Percentiles rank a stretch among this genome's conserved stretches.
phyloP scores from a whole-genome alignment of 768 basidiomycete genomes.

The Russula earlei region DNA sequence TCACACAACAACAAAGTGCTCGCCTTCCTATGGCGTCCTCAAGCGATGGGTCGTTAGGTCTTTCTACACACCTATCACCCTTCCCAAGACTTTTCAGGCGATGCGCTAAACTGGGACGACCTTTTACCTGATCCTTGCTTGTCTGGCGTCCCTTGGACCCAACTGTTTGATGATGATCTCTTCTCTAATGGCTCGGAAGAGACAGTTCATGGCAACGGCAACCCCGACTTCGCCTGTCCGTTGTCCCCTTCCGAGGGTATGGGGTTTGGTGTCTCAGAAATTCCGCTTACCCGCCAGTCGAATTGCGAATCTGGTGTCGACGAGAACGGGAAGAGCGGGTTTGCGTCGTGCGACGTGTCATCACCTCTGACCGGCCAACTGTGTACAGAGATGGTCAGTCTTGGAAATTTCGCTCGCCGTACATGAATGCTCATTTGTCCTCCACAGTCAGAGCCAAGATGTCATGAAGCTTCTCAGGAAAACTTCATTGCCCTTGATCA shows the following conservation, averaged over 20 bases:
- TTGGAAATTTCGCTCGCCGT: background rate
- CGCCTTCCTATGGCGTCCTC: background rate
- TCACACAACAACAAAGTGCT: background rate
- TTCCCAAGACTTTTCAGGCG: background rate
- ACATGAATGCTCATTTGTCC: background rate
- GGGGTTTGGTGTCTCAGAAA: background rate
- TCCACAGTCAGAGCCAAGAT: background rate
- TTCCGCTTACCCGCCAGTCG: background rate
- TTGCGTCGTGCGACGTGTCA: background rate
- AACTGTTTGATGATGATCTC: background rate
- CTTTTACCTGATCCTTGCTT: background rate
- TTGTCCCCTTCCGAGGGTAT: background rate
- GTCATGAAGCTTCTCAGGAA: background rate
- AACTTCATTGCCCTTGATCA: constrained; percentile 5
- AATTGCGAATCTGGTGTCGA: background rate
- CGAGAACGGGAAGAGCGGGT: background rate
- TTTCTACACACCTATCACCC: background rate
- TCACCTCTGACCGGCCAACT: background rate
- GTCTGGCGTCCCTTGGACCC: background rate
- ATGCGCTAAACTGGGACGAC: constrained; percentile 1
- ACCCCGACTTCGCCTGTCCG: background rate
- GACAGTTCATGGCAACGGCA: background rate
- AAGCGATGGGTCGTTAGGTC: background rate
- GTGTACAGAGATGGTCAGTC: background rate
- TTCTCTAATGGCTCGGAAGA: constrained; percentile 3